Base-by-base conservation (phyloP, 2,329 filamentous ascomycete genomes). In the Stemphylium lycopersici region DNA sequence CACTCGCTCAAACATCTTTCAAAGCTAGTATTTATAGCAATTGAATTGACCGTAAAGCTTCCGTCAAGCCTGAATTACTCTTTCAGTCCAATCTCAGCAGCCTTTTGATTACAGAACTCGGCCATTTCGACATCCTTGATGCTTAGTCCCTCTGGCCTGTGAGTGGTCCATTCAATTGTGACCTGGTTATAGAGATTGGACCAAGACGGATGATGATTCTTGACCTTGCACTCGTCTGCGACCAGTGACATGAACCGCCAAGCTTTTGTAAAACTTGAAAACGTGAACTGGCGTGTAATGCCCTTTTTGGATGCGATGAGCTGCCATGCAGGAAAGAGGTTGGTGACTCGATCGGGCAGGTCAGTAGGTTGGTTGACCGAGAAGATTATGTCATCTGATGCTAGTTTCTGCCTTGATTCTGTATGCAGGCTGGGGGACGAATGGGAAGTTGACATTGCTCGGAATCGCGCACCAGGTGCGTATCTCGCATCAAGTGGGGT, bases 111-210 rank as follows among this genome's bases (percentile, higher is more conserved):
- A 33, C 72, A 75, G 22, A 74, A 73, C 40, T 73, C 70, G 20
- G 72, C 72, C 71, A 75, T 75, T 11, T 70, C 63, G 3, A 71
- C 65, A 31, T 75, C 72, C 49, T 74, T 73, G 51, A 67, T 58
- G 41, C 70, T 73, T 16, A 75, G 59, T 1, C 72, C 72, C 31
- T 67, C 55, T 2, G 72, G 70, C n/a, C 52, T 59, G 32, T 75
- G 71, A n/a, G 72, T 75, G 5, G 70, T 73, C 71, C 72, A 75
- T 43, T 72, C 70, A 7, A 75, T 47, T 3, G 60, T 69, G 7
- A 74, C 71, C 38, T 61, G 39, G 31, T 71, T 73, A 52, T 74
- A 74, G 20, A 69, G 34, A 48, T 75, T 75, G 24, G 65, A 63
- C 71, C 71, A 75, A 3, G 62, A 63, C 2, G 72, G 72, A 50